These are phyloP conservation scores for Linum usitatissimum DNA, from an alignment of 345 rosid species.

Conservation along the genomic window DNA sequence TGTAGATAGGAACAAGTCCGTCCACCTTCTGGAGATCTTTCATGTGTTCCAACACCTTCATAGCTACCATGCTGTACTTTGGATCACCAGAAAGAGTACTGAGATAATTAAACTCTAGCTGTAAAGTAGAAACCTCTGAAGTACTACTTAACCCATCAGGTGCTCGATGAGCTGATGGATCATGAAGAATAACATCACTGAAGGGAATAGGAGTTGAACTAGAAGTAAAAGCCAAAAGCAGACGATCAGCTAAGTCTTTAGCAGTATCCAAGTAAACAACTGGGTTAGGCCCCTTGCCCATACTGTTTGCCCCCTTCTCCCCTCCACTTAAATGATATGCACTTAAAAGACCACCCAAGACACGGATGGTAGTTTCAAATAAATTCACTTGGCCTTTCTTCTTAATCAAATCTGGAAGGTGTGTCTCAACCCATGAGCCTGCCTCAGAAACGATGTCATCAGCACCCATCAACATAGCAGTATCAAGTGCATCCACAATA, in stretches of 20 bases:
- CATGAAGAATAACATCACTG: constrained; percentile 65
- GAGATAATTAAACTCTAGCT: constrained; percentile 94
- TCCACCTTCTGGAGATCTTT: constrained; percentile 74
- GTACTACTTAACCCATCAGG: constrained; percentile 90
- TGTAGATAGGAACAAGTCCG: constrained; percentile 90
- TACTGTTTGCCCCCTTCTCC: constrained; percentile 36
- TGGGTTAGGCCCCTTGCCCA: constrained; percentile 55
- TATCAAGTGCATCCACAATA: constrained; percentile 90
- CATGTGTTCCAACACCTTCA: constrained; percentile 90
- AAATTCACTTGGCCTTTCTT: constrained; percentile 91
- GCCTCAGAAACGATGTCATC: constrained; percentile 78
- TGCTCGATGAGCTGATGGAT: constrained; percentile 75
- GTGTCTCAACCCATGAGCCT: constrained; percentile 70
- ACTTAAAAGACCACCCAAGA: constrained; percentile 93
- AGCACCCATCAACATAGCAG: constrained; percentile 93
- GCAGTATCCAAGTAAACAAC: constrained; percentile 69
- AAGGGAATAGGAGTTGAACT: constrained; percentile 80
- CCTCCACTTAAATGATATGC: constrained; percentile 94
- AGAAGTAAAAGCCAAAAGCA: constrained; percentile 70
- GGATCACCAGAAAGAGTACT: constrained; percentile 84
- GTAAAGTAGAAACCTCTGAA: constrained; percentile 82
- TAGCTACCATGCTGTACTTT: constrained; percentile 65
- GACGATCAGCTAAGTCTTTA: constrained; percentile 72
- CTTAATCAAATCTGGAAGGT: constrained; percentile 64
- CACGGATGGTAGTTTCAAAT: constrained; percentile 96